A percentile compares a stretch with the other conserved stretches of the same genome.
These are phyloP conservation scores for Neonectria punicea DNA, from an alignment of 2,329 filamentous ascomycete species.

Conservation along the genomic window DNA sequence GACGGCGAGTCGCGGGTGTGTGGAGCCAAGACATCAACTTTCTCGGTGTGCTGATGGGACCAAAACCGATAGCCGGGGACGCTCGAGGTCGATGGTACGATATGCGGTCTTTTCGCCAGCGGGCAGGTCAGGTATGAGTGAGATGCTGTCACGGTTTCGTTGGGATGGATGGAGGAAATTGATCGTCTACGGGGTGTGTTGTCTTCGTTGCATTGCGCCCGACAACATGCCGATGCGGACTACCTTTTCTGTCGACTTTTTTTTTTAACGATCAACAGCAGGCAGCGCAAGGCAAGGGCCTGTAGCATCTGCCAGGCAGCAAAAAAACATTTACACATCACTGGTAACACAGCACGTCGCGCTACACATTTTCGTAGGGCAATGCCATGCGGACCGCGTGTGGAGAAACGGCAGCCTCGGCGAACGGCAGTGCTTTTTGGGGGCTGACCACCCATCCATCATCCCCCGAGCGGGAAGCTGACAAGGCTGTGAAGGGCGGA, in stretches of 20 bases:
- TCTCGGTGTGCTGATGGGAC: slow-evolving; percentile 16
- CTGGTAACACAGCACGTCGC: neutral
- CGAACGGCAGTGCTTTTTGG: neutral
- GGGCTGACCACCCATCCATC: neutral
- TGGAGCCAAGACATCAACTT: slow-evolving; percentile 5
- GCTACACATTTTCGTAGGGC: neutral
- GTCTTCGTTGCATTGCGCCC: neutral
- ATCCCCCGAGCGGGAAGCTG: slow-evolving; percentile 21
- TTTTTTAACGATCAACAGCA: neutral
- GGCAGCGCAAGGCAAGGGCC: too few species aligned
- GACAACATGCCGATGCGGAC: neutral
- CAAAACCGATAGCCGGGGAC: neutral
- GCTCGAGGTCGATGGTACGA: slow-evolving; percentile 24
- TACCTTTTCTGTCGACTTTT: neutral
- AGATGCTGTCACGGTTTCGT: neutral
- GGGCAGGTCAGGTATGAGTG: neutral
- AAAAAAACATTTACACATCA: neutral
- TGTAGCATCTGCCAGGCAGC: too few species aligned
- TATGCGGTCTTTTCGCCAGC: neutral
- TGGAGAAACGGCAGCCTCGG: neutral
- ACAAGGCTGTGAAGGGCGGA: slow-evolving; percentile 20
- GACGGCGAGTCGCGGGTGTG: neutral
- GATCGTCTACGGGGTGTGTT: neutral
- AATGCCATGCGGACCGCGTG: neutral
- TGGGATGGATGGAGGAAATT: neutral